These are phyloP conservation scores for Paraphaeosphaeria minitans DNA, from an alignment of 2,329 filamentous ascomycete species.

Conservation along the genomic window DNA sequence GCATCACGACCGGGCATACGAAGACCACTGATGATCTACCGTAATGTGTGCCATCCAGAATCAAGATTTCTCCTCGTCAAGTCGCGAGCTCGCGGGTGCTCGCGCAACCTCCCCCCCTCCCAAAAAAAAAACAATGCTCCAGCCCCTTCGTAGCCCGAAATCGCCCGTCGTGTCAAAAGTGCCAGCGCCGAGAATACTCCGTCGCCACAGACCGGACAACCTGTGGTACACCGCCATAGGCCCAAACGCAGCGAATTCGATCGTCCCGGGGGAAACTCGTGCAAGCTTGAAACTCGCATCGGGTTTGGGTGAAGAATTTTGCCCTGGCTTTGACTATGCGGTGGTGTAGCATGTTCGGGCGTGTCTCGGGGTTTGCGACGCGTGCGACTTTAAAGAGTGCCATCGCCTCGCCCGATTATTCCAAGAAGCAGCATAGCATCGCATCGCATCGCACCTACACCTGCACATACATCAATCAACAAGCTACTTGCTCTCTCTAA, in stretches of 20 bases:
- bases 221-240: conserved; percentile 7
- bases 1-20: not conserved
- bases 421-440: no score
- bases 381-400: not conserved
- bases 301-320: not conserved
- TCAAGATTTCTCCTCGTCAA: not conserved
- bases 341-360: not conserved
- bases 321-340: not conserved
- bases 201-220: not conserved
- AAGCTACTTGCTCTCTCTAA: not conserved
- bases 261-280: not conserved
- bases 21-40: no score
- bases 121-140: no score
- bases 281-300: not conserved
- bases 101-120: no score
- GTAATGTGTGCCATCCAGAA: no score
- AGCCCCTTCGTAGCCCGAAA: not conserved
- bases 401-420: not conserved
- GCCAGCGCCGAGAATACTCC: conserved; percentile 5
- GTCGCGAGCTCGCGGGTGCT: not conserved
- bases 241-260: not conserved
- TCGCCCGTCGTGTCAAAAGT: not conserved
- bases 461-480: not conserved
- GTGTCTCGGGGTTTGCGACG: not conserved
- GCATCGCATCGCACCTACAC: no score